Evolutionary conservation across 768 basidiomycete genomes (phyloP).

Genomic region (Mycena haematopus): DNA sequence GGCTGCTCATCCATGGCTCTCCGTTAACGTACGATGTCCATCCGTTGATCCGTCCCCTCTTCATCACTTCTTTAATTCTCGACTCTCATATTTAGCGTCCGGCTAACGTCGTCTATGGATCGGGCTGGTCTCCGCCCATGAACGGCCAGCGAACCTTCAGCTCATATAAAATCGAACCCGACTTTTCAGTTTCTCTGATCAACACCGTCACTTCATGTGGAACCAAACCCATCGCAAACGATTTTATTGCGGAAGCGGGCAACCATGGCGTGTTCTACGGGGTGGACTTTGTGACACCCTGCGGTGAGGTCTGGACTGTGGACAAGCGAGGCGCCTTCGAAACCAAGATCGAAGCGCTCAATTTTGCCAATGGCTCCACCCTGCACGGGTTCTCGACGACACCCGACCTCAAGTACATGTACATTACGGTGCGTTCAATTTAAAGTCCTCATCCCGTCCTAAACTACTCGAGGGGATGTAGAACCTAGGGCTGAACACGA

Average conservation of each 20-base stretch:
- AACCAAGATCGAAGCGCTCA: conserved; percentile 24
- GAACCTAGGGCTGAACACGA: conserved; percentile 31
- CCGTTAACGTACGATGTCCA: conserved; percentile 29
- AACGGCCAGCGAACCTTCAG: conserved; percentile 29
- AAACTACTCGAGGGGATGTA: neutral
- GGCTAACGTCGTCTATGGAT: conserved; percentile 29
- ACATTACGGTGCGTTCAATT: conserved; percentile 25
- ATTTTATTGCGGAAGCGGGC: conserved; percentile 28
- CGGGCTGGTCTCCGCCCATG: conserved; percentile 31
- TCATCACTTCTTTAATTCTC: neutral
- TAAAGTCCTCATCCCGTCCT: neutral
- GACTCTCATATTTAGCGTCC: conserved; percentile 18
- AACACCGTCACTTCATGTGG: conserved; percentile 33
- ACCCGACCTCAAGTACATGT: conserved; percentile 31
- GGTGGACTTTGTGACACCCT: conserved; percentile 31
- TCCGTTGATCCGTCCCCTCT: conserved; percentile 2
- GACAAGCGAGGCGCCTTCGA: conserved; percentile 25
- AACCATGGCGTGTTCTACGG: conserved; percentile 30
- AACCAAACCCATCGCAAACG: conserved; percentile 34
- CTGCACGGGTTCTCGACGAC: conserved; percentile 33
- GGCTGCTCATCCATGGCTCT: conserved; percentile 34
- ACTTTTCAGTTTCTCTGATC: conserved; percentile 27
- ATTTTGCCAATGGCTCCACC: conserved; percentile 26
- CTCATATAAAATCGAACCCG: conserved; percentile 28
- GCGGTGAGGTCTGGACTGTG: conserved; percentile 32